Percentiles rank a stretch among this genome's conserved stretches.
phyloP scores from a whole-genome alignment of 441 rosid species.

The Erodium moschatum region DNA sequence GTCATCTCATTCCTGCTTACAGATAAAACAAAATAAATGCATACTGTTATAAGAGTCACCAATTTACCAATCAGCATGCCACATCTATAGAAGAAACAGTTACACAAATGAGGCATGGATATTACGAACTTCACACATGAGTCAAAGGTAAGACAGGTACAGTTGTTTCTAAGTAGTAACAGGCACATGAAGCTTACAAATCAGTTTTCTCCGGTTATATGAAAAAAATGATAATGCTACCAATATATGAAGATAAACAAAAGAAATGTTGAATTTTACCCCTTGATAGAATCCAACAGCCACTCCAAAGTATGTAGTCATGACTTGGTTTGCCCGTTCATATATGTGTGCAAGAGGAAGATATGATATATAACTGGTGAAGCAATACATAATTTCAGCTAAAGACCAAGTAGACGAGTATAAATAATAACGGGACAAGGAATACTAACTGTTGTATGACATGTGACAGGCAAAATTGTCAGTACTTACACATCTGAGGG shows the following conservation, averaged over 20 bases:
- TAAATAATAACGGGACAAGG: constrained; percentile 14
- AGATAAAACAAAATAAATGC: background rate
- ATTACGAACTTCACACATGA: constrained; percentile 7
- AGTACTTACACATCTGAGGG: constrained; percentile 81
- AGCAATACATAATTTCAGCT: constrained; percentile 22
- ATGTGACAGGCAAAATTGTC: constrained; percentile 12
- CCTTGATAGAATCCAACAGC: constrained; percentile 99
- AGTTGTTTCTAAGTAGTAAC: background rate
- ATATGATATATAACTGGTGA: constrained; percentile 80
- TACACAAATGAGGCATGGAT: background rate
- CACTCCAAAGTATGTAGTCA: constrained; percentile 54
- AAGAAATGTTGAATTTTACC: constrained; percentile 35
- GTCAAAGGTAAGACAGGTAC: background rate
- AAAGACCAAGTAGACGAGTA: constrained; percentile 17
- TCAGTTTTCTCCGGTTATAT: background rate
- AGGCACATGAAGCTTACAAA: background rate
- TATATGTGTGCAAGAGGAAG: constrained; percentile 98
- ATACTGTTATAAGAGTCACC: constrained; percentile 11
- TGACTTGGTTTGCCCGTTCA: constrained; percentile 75
- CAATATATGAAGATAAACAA: background rate
- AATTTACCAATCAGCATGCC: constrained; percentile 2
- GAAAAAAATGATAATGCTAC: background rate
- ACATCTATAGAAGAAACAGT: background rate
- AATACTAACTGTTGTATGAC: constrained; percentile 14
- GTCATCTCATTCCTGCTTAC: background rate